Base-by-base conservation (phyloP, 495 filamentous ascomycete genomes). In the Penicillium herquei region DNA sequence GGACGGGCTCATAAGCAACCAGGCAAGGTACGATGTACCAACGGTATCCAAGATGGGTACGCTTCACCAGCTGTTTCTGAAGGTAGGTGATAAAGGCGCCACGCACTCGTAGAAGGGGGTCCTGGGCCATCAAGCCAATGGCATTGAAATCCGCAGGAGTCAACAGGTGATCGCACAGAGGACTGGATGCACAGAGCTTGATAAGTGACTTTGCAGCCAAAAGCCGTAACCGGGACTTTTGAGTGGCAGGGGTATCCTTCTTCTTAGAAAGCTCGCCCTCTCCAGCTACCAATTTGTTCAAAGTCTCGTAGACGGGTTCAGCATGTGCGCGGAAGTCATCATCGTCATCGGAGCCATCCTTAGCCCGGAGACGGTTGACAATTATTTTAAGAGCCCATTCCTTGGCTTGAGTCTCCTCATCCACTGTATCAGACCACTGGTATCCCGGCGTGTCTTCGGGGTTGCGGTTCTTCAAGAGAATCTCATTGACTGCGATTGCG, bases 21-120 rank as follows among this genome's bases (percentile, higher is more conserved):
- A 98, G 73, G 73, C 95, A 98, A 6, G 93, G 79, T 41, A 96
- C 84, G 7, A 87, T 87, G 66, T 95, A 95, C 80, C 91, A 99
- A 7, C 95, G 82, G 11, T 79, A 63, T 44, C 70, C 64, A 7
- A 79, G 55, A 21, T 65, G 61, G 7, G 73, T 61, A 14, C 64
- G 67, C 52, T 77, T 77, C 2, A 86, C 79, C 7, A 99, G 80
- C 57, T 83, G 84, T 72, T 96, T 97, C 67, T 94, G 92, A 30
- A 99, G 76, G 54, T 91, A 88, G 59, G 82, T 83, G 44, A 95
- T 74, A 56, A 97, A 98, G 0, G 81, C 85, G 45, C 77, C 80
- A 31, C 94, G 85, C 40, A 98, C 90, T 59, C 86, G 78, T 3
- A 79, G 67, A n/a, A 85, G 73, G 6, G 77, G 75, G 60, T 97